These are phyloP conservation scores for Thamnidium elegans DNA, from an alignment of 192 early-diverging fungal species.

Conservation along the genomic window DNA sequence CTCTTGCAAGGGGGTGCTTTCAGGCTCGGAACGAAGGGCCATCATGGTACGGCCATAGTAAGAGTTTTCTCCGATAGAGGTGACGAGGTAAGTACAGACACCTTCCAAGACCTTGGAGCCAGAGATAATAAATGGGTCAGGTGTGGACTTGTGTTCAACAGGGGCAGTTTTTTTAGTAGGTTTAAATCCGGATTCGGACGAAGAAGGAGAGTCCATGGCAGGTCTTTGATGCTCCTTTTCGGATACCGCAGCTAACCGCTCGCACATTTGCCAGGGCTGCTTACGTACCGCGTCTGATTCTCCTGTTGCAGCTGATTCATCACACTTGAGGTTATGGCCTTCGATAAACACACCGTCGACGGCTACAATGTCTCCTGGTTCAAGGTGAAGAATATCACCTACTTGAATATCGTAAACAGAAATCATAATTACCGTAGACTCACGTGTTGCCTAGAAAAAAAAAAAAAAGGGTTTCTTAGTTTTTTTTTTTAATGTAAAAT, in stretches of 20 bases:
- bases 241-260: not conserved
- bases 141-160: slow-evolving; percentile 27
- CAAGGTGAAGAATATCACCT: slow-evolving; percentile 84
- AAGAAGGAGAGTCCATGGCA: not conserved
- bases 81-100: slow-evolving; percentile 79
- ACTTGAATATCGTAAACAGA: slow-evolving; percentile 80
- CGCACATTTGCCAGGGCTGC: slow-evolving; percentile 52
- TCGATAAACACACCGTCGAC: slow-evolving; percentile 91
- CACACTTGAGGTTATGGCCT: slow-evolving; percentile 79
- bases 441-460: slow-evolving; percentile 59
- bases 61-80: slow-evolving; percentile 82
- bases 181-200: slow-evolving; percentile 1
- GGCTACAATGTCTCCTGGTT: slow-evolving; percentile 91
- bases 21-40: slow-evolving; percentile 78
- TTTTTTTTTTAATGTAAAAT: not conserved
- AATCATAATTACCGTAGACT: slow-evolving; percentile 63
- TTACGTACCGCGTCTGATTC: slow-evolving; percentile 91
- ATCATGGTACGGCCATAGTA: slow-evolving; percentile 89
- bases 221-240: slow-evolving; percentile 7
- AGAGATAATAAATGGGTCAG: slow-evolving; percentile 88
- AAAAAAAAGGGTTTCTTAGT: not conserved
- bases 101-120: slow-evolving; percentile 93
- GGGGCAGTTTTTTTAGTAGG: slow-evolving; percentile 14
- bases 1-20: slow-evolving; percentile 88
- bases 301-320: slow-evolving; percentile 93